Evolutionary conservation across 2,329 filamentous ascomycete species (phyloP).

Genomic region (Pestalotiopsis fici): DNA sequence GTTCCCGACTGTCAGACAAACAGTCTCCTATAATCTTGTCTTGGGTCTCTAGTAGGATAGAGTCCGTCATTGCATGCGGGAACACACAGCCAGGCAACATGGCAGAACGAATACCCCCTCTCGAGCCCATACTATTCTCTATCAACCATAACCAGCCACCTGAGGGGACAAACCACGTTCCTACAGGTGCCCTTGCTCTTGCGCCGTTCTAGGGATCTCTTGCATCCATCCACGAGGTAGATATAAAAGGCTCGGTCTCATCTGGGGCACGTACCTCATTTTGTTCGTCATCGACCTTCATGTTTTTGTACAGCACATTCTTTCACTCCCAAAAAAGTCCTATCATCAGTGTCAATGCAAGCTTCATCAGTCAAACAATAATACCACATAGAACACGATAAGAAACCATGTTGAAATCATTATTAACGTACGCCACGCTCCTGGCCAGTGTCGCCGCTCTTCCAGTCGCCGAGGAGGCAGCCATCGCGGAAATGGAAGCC

Average conservation of each 20-base stretch:
- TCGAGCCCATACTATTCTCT: neutral
- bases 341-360: neutral
- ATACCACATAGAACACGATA: neutral
- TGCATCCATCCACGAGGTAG: neutral
- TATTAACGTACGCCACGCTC: neutral
- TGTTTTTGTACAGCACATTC: neutral
- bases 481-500: neutral
- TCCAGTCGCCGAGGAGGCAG: neutral
- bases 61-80: neutral
- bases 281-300: neutral
- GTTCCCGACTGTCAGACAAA: neutral
- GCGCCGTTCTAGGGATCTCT: neutral
- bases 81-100: neutral
- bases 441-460: neutral
- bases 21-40: neutral
- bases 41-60: neutral
- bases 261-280: neutral
- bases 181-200: neutral
- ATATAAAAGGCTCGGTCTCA: neutral
- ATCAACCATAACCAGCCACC: neutral
- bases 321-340: neutral
- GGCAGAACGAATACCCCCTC: neutral
- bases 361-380: neutral
- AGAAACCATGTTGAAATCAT: neutral
- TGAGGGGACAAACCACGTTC: neutral